These are phyloP conservation scores for Straminergon stramineum DNA, from an alignment of 225 moss, liverwort and hornwort genomes.

Conservation along the genomic window DNA sequence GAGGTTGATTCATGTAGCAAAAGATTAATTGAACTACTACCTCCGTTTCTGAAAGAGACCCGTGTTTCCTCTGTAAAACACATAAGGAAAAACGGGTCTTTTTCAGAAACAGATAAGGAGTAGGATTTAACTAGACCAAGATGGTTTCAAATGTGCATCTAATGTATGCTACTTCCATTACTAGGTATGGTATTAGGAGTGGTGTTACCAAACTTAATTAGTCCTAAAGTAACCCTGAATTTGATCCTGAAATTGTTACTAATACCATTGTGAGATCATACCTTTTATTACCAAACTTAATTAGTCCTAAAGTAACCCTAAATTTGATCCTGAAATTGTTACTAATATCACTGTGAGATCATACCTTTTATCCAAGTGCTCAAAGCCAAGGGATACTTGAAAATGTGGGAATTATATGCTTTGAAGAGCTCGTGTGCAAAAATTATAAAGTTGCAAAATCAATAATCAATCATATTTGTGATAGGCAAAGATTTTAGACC, in stretches of 20 bases:
- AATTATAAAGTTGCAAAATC: not conserved
- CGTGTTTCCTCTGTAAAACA: too few relatives aligned
- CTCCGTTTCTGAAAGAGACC: too few relatives aligned
- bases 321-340: not conserved
- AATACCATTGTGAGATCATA: not conserved
- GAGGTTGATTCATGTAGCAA: not conserved
- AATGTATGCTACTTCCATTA: not conserved
- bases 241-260: not conserved
- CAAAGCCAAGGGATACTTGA: not conserved
- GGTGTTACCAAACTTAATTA: not conserved
- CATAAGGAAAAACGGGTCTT: too few relatives aligned
- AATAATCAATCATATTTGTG: too few relatives aligned
- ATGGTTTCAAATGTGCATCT: not conserved
- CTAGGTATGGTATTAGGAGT: not conserved
- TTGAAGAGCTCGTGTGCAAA: not conserved
- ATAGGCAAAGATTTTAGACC: not conserved
- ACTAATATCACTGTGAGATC: not conserved
- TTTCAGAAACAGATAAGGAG: too few relatives aligned
- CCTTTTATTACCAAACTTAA: not conserved
- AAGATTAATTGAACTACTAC: not conserved
- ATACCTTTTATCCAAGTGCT: not conserved
- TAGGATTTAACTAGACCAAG: not conserved
- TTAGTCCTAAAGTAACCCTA: not conserved
- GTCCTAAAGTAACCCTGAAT: not conserved
- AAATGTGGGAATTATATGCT: not conserved